Evolutionary conservation across 805 yeast species (phyloP), one percentile per base, ranked within the genome.

Genomic region (Metschnikowia drakensbergensis): DNA sequence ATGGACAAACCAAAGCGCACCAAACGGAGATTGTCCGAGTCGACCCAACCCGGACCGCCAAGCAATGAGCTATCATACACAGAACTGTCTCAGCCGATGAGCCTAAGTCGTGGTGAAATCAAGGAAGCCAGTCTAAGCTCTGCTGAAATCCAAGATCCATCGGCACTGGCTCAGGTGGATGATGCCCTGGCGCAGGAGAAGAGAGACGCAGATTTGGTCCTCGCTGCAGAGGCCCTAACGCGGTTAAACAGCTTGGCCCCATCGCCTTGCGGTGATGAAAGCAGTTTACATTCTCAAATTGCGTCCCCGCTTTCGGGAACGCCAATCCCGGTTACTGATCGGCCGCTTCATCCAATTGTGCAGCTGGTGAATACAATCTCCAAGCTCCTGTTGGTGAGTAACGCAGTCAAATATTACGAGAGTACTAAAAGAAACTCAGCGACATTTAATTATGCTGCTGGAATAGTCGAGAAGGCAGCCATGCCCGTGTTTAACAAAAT

Each of bases 371-470:
- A 58, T 40, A 66, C 68, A 45, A 75, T 72, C 5, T 58, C 69
- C 26, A 63, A 60, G 40, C 73, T 68, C 53, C 77, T 76, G 5
- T 56, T 73, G 34, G 80, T 72, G 39, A 75, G 71, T 38, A 75
- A 73, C 61, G 80, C 79, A 23, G 79, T 74, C 51, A 75, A 69
- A 48, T 69, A 76, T 59, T 70, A 75, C 61, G 76, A 75, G 52
- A 65, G 68, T 46, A 69, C 73, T 54, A 76, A 72, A 63, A 62
- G 71, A 54, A 77, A 60, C 58, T 77, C 60, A 57, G 73, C 76
- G 34, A 69, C 80, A 36, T 76, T 80, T 59, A 75, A 76, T 58
- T 81, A 80, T 62, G 84, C 83, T 22, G 86, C 84, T 1, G 85
- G 76, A 32, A 74, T 80, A 51, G 79, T 81, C 34, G 83, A 78